phyloP scores from a whole-genome alignment of 164 flowering plant species.

The Tetrastigma voinierianum region DNA sequence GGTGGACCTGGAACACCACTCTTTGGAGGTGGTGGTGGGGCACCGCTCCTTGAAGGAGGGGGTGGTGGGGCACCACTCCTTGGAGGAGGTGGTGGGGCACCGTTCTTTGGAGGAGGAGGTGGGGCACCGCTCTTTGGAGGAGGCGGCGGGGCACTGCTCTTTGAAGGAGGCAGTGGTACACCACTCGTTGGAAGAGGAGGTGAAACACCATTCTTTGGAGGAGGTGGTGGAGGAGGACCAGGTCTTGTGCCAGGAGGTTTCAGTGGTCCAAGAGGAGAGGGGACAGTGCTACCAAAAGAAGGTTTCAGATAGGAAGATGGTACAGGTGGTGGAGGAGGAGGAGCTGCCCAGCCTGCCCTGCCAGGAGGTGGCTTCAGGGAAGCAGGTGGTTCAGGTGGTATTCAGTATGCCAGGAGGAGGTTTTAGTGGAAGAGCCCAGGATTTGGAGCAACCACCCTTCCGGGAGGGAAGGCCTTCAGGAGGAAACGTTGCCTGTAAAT shows the following conservation, averaged over 20 bases:
- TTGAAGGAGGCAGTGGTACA: conserved; percentile 43
- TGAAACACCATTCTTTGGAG: conserved; percentile 22
- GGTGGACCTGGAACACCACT: conserved; percentile 38
- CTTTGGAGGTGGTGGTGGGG: conserved; percentile 27
- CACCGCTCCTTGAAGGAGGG: conserved; percentile 22
- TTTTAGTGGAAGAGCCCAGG: conserved; percentile 31
- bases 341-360: too few species aligned
- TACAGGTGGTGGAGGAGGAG: conserved; percentile 31
- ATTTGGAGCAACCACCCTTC: conserved; percentile 11
- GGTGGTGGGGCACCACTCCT: conserved; percentile 18
- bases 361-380: conserved; percentile 28
- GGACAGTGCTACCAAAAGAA: conserved; percentile 10
- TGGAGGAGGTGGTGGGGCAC: conserved; percentile 35
- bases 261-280: conserved; percentile 39
- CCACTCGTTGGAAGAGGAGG: conserved; percentile 44
- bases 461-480: conserved; percentile 35
- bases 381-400: conserved; percentile 46
- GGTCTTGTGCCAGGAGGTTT: conserved; percentile 13
- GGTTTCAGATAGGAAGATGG: conserved; percentile 17
- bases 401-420: conserved; percentile 45
- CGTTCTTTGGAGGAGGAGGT: conserved; percentile 20
- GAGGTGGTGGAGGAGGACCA: conserved; percentile 30
- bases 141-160: conserved; percentile 21
- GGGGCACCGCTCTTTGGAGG: conserved; percentile 20
- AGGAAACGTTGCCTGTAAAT: conserved; percentile 19